Conservation (phyloP, 352 stramenopile genomes). For the Phytophthora colocasiae region DNA sequence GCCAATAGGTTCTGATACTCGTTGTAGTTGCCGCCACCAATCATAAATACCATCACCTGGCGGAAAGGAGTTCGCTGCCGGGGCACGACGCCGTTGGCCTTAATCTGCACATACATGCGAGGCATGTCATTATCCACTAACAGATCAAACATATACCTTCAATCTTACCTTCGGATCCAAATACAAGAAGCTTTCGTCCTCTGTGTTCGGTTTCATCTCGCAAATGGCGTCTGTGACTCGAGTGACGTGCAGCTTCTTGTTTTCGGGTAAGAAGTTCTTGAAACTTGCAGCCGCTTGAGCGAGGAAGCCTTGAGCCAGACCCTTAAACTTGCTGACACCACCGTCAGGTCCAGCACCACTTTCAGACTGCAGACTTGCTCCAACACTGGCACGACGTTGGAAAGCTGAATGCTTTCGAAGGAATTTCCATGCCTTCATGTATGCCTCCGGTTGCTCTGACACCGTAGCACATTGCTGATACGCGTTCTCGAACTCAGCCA, state of each 20-base stretch:
- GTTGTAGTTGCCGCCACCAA: constrained; percentile 89
- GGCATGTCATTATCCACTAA: background rate
- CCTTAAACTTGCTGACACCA: constrained; percentile 84
- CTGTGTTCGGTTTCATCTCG: constrained; percentile 79
- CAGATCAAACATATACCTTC: background rate
- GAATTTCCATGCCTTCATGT: constrained; percentile 74
- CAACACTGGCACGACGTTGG: constrained; percentile 79
- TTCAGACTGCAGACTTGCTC: constrained; percentile 49
- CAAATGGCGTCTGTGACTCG: constrained; percentile 86
- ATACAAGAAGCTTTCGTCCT: constrained; percentile 87
- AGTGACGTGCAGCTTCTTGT: constrained; percentile 89
- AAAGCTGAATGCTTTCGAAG: constrained; percentile 86
- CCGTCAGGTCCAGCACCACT: constrained; percentile 35
- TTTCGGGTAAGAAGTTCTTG: constrained; percentile 89
- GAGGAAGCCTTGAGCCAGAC: constrained; percentile 81
- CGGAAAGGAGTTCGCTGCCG: constrained; percentile 81
- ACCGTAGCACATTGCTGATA: constrained; percentile 64
- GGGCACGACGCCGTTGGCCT: constrained; percentile 70
- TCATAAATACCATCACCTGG: constrained; percentile 90
- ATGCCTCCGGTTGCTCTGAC: constrained; percentile 47
- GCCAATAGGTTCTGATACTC: constrained; percentile 90
- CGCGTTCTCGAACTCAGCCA: constrained; percentile 76
- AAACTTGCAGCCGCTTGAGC: constrained; percentile 83
- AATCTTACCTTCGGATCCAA: constrained; percentile 80
- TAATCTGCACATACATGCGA: constrained; percentile 54